These are phyloP conservation scores for Linnemannia hyalina DNA, from an alignment of 192 early-diverging fungal genomes.

Conservation along the genomic window DNA sequence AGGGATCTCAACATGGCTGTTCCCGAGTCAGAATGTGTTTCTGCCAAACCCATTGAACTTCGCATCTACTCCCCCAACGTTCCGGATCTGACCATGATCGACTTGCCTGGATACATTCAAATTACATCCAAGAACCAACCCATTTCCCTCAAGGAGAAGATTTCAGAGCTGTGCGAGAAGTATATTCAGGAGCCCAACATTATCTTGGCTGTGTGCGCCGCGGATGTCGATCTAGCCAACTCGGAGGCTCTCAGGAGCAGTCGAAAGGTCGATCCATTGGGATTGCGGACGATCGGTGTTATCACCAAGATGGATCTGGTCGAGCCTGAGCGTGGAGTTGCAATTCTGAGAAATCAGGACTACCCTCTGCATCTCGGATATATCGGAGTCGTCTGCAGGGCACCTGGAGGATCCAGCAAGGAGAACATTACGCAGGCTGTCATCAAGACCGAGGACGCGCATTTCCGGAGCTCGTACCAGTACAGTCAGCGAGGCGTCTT, in stretches of 20 bases:
- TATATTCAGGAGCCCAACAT: constrained; percentile 87
- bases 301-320: constrained; percentile 93
- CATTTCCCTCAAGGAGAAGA: constrained; percentile 79
- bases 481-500: constrained; percentile 76
- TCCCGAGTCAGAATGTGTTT: constrained; percentile 91
- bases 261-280: constrained; percentile 83
- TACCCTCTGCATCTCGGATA: constrained; percentile 96
- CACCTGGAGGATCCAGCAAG: constrained; percentile 51
- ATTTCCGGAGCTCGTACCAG: constrained; percentile 65
- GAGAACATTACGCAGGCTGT: constrained; percentile 67
- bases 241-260: constrained; percentile 85
- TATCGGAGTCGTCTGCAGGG: constrained; percentile 95
- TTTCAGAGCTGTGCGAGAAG: constrained; percentile 86
- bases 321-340: constrained; percentile 80
- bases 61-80: constrained; percentile 88
- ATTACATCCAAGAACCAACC: constrained; percentile 88
- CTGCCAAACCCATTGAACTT: constrained; percentile 85
- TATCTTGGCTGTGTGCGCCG: constrained; percentile 86
- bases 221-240: constrained; percentile 90
- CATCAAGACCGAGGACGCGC: constrained; percentile 68
- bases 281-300: constrained; percentile 85
- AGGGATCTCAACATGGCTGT: constrained; percentile 96
- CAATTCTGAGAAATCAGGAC: constrained; percentile 89
- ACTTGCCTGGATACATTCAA: constrained; percentile 90
- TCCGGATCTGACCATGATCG: constrained; percentile 86